phyloP scores from a whole-genome alignment of 352 stramenopile genomes.

The Blastocystis sp. region DNA sequence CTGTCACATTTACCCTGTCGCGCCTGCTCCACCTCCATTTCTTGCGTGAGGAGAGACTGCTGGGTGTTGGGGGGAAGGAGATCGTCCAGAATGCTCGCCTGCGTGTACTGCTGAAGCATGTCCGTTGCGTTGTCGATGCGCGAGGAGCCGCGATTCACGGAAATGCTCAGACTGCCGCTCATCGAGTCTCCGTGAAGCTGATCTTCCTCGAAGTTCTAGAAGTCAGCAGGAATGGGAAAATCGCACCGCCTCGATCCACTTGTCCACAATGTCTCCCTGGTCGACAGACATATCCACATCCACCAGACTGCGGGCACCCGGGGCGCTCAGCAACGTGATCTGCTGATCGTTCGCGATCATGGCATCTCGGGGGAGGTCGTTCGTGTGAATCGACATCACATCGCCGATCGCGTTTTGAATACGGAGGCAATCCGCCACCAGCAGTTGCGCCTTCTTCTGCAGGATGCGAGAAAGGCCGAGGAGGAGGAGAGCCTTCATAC shows the following conservation, averaged over 20 bases:
- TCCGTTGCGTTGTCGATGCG: background rate
- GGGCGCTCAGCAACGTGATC: background rate
- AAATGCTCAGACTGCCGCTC: background rate
- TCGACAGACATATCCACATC: slow-evolving; percentile 49
- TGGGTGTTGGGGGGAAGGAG: background rate
- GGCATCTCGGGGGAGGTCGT: background rate
- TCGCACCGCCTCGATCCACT: slow-evolving; percentile 1
- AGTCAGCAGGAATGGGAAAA: background rate
- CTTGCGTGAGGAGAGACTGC: slow-evolving; percentile 8
- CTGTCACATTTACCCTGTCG: background rate
- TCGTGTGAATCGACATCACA: slow-evolving; percentile 13
- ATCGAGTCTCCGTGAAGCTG: background rate
- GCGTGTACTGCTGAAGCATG: slow-evolving; percentile 30
- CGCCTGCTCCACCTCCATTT: slow-evolving; percentile 3
- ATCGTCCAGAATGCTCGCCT: slow-evolving; percentile 32
- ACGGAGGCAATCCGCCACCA: slow-evolving; percentile 12
- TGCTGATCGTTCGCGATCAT: slow-evolving; percentile 20
- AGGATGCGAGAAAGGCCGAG: slow-evolving; percentile 26
- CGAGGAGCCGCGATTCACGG: background rate
- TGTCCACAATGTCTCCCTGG: slow-evolving; percentile 10
- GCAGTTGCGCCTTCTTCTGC: slow-evolving; percentile 34
- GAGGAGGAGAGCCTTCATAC: slow-evolving; percentile 19
- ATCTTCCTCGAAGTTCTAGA: slow-evolving; percentile 6
- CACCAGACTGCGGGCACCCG: background rate
- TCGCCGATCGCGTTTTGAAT: slow-evolving; percentile 20